Base-by-base conservation (phyloP, 768 basidiomycete species). In the Boletus speciosus region DNA sequence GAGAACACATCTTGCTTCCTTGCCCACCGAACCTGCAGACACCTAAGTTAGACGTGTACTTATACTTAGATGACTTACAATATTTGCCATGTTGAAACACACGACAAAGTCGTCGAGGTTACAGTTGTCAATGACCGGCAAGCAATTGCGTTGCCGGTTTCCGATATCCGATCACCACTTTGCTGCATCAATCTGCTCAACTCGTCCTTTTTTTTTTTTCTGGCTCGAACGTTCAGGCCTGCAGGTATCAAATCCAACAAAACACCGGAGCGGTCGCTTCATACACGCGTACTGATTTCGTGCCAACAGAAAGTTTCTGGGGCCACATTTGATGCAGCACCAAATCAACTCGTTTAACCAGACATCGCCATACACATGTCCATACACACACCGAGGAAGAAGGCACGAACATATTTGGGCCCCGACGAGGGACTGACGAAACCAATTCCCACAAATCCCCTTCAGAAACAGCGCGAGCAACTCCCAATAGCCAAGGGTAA, bases 401-500 rank as follows among this genome's bases (percentile, higher is more conserved):
- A 57, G 21, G 49, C 68, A 32, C 61, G 61, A 36, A 60, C 62
- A 50, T 53, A 56, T 51, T 44, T 67, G 15, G 60, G 63, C 29
- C 53, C 57, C 8, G 62, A 68, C 2, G 68, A 56, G 19, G 54
- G 55, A 25, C 40, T 16, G 1, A 63, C 43, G 32, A 61, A 59
- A 37, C 10, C 49, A n/a, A 58, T 54, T 4, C 1, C 35, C 11
- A 49, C 32, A 8, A 60, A 45, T 41, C 36, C 67, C 23, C 69
- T 90, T 4, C 81, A 85, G 63, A 81, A 85, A 63, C 86, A 89
- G 58, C 78, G 87, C 21, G 74, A 74, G 57, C 78, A 83, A 44
- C 81, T 95, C 48, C 92, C 93, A 8, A 93, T 94, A 61, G 86
- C 85, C 29, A 78, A 78, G 71, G 92, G 90, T 89, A 36, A 49